phyloP scores from a whole-genome alignment of 495 filamentous ascomycete genomes.

The Haplographium delicatum region DNA sequence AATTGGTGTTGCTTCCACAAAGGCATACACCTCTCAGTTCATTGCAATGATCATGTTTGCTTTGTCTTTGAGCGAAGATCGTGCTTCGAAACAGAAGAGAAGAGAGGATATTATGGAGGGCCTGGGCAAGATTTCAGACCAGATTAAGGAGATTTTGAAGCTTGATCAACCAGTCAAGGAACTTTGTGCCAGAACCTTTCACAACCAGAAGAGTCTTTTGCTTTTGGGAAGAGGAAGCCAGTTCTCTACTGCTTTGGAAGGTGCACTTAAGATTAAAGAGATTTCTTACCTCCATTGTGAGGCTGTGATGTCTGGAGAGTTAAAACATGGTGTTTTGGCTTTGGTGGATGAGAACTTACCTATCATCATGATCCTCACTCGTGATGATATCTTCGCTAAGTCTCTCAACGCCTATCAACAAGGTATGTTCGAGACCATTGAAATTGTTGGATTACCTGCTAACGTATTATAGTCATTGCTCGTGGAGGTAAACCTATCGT shows the following conservation, averaged over 20 bases:
- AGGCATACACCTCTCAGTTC: slow-evolving; percentile 98
- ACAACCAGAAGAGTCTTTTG: slow-evolving; percentile 93
- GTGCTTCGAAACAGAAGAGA: slow-evolving; percentile 87
- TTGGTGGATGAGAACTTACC: slow-evolving; percentile 96
- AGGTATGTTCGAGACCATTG: slow-evolving; percentile 39
- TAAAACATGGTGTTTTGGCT: slow-evolving; percentile 97
- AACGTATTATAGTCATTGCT: slow-evolving; percentile 61
- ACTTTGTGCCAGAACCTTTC: slow-evolving; percentile 83
- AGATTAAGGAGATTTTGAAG: slow-evolving; percentile 86
- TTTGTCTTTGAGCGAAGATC: slow-evolving; percentile 89
- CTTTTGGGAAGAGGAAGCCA: slow-evolving; percentile 92
- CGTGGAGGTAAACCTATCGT: slow-evolving; percentile 93
- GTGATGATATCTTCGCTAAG: slow-evolving; percentile 93
- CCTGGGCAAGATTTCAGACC: slow-evolving; percentile 74
- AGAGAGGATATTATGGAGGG: slow-evolving; percentile 97
- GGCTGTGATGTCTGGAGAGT: slow-evolving; percentile 98
- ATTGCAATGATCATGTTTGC: slow-evolving; percentile 99
- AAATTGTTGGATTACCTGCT: slow-evolving; percentile 27
- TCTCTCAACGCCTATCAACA: slow-evolving; percentile 98
- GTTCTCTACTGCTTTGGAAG: slow-evolving; percentile 94
- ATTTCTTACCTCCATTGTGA: slow-evolving; percentile 99
- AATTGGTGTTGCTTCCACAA: slow-evolving; percentile 98
- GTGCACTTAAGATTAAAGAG: slow-evolving; percentile 99
- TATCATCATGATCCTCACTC: slow-evolving; percentile 98
- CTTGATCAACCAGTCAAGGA: slow-evolving; percentile 92